Conservation (phyloP, 495 filamentous ascomycete species). For the Aspergillus olivimuriae region DNA sequence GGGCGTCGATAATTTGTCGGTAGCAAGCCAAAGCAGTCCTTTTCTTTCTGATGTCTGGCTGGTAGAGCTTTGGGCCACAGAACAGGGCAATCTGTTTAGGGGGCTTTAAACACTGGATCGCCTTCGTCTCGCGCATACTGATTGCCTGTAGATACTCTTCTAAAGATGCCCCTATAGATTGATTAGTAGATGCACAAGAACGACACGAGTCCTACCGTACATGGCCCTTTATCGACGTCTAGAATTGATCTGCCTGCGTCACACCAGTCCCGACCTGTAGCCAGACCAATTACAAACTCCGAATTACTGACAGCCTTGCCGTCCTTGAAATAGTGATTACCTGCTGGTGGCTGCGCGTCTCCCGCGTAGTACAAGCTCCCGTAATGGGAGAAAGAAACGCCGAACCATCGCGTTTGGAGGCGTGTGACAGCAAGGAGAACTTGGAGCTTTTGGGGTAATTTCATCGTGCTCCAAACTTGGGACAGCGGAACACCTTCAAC, state of each 20-base stretch:
- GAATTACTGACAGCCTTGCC: constrained; percentile 17
- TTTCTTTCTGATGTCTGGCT: constrained; percentile 25
- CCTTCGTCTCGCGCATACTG: constrained; percentile 21
- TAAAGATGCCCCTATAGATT: constrained; percentile 17
- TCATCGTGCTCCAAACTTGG: constrained; percentile 24
- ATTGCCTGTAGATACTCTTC: constrained; percentile 22
- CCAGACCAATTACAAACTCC: constrained; percentile 27
- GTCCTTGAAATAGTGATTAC: constrained; percentile 17
- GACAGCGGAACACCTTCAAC: constrained; percentile 21
- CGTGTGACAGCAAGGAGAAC: constrained; percentile 26
- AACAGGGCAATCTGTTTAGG: constrained; percentile 23
- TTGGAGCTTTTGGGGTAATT: constrained; percentile 19
- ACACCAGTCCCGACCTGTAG: constrained; percentile 25
- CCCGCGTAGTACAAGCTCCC: constrained; percentile 25
- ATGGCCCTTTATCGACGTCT: constrained; percentile 23
- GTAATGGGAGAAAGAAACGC: constrained; percentile 25
- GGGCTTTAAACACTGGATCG: constrained; percentile 17
- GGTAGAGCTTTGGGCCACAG: constrained; percentile 29
- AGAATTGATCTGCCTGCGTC: constrained; percentile 25
- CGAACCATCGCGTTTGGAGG: constrained; percentile 26
- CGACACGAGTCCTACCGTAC: constrained; percentile 14
- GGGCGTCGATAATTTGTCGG: constrained; percentile 18
- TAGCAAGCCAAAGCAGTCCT: constrained; percentile 23
- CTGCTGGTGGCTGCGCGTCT: constrained; percentile 14
- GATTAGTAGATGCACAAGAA: constrained; percentile 10